These are phyloP conservation scores for Leucosporidium creatinivorum DNA, from an alignment of 768 basidiomycete genomes.

Conservation along the genomic window DNA sequence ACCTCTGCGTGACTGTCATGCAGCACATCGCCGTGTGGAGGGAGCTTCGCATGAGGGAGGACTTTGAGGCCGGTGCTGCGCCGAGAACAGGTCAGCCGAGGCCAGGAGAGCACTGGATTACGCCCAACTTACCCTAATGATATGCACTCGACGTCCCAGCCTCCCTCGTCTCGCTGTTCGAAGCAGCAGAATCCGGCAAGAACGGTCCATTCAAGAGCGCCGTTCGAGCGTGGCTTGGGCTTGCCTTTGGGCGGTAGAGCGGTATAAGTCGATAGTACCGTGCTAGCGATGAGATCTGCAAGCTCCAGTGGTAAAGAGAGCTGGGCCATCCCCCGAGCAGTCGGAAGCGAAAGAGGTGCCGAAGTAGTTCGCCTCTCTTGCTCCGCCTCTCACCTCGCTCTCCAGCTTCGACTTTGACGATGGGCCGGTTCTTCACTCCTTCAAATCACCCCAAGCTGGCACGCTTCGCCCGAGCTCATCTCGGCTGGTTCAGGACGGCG, in stretches of 20 bases:
- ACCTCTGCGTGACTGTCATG: constrained; percentile 92
- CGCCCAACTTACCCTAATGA: constrained; percentile 48
- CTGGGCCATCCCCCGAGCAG: no score
- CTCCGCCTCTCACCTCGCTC: no score
- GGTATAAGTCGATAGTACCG: no score
- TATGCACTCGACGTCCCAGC: constrained; percentile 40
- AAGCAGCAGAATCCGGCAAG: constrained; percentile 40
- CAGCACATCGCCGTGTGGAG: constrained; percentile 63
- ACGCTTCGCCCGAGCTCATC: not conserved
- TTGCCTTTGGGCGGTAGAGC: constrained; percentile 33
- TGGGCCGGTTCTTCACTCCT: constrained; percentile 24
- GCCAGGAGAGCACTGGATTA: not conserved
- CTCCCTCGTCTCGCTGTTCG: not conserved
- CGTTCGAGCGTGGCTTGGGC: constrained; percentile 39
- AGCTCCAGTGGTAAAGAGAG: no score
- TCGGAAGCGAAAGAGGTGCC: no score
- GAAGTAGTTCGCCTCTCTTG: no score
- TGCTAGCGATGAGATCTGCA: no score
- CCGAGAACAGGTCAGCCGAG: constrained; percentile 1
- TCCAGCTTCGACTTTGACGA: no score
- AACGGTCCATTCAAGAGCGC: constrained; percentile 42
- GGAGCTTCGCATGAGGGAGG: constrained; percentile 57
- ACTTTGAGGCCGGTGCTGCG: constrained; percentile 74
- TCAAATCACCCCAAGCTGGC: not conserved
- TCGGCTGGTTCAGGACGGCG: constrained; percentile 5